Evolutionary conservation across 345 rosid species (phyloP).

Genomic region (Pugionium dolabratum): DNA sequence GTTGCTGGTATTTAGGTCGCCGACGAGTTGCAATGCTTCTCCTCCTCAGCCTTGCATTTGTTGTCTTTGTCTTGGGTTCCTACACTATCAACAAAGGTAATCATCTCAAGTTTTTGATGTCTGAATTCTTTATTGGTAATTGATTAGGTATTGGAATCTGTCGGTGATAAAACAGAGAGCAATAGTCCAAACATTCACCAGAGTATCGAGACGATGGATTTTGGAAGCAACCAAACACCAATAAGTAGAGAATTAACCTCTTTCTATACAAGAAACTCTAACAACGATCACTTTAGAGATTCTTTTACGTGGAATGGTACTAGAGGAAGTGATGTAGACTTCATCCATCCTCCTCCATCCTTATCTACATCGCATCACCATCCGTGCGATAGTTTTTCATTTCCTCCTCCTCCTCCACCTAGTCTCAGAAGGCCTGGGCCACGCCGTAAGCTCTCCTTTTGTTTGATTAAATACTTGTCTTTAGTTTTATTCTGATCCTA

Average conservation of each 20-base stretch:
- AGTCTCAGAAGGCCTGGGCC: conserved; percentile 60
- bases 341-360: too few relatives aligned
- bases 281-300: conserved; percentile 20
- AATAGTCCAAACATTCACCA: conserved; percentile 43
- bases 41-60: conserved; percentile 56
- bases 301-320: conserved; percentile 34
- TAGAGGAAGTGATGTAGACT: conserved; percentile 34
- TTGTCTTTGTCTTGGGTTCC: conserved; percentile 72
- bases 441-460: too few relatives aligned
- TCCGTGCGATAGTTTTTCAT: conserved; percentile 65
- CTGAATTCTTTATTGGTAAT: too few relatives aligned
- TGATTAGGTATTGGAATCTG: too few relatives aligned
- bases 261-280: conserved; percentile 21
- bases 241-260: conserved; percentile 33
- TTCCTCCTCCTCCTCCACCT: conserved; percentile 92
- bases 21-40: conserved; percentile 72
- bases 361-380: conserved; percentile 30
- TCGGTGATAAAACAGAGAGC: conserved; percentile 45
- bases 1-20: conserved; percentile 57
- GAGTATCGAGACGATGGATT: conserved; percentile 37
- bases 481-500: too few relatives aligned
- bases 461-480: too few relatives aligned
- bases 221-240: conserved; percentile 32
- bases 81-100: conserved; percentile 66
- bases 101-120: neutral